phyloP scores from a whole-genome alignment of 176 grass and related monocot genomes.

The Cocos nucifera region DNA sequence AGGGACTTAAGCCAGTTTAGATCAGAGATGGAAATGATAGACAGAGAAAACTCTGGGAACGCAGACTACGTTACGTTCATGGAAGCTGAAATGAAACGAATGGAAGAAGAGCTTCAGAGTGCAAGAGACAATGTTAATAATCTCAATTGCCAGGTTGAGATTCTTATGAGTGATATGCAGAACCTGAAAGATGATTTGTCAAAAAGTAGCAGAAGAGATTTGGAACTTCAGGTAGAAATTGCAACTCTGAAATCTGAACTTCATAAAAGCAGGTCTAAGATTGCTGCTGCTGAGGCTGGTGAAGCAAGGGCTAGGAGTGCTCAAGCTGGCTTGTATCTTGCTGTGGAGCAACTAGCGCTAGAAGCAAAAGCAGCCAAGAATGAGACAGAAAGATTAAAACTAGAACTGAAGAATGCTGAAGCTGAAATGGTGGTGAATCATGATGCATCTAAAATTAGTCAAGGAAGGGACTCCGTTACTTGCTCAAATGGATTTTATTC shows the following conservation, averaged over 20 bases:
- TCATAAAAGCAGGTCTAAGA: background rate
- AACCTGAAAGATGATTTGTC: background rate
- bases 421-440: background rate
- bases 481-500: background rate
- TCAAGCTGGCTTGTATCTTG: constrained; percentile 8
- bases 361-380: constrained; percentile 2
- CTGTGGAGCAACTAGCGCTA: constrained; percentile 4
- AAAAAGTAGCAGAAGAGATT: background rate
- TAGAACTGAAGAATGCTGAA: background rate
- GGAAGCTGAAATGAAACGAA: constrained; percentile 1
- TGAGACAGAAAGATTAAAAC: background rate
- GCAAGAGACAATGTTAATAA: background rate
- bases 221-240: constrained; percentile 8
- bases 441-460: no score
- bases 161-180: constrained; percentile 5
- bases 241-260: background rate
- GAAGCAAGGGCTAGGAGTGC: constrained; percentile 11
- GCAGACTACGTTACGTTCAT: background rate
- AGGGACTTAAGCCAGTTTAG: background rate
- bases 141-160: constrained; percentile 13
- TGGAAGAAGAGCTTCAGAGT: constrained; percentile 5
- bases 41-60: no score
- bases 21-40: constrained; percentile 2
- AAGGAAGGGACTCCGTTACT: no score
- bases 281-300: constrained; percentile 2